phyloP scores from a whole-genome alignment of 2,329 filamentous ascomycete species.

The Ophiostoma himal-ulmi region DNA sequence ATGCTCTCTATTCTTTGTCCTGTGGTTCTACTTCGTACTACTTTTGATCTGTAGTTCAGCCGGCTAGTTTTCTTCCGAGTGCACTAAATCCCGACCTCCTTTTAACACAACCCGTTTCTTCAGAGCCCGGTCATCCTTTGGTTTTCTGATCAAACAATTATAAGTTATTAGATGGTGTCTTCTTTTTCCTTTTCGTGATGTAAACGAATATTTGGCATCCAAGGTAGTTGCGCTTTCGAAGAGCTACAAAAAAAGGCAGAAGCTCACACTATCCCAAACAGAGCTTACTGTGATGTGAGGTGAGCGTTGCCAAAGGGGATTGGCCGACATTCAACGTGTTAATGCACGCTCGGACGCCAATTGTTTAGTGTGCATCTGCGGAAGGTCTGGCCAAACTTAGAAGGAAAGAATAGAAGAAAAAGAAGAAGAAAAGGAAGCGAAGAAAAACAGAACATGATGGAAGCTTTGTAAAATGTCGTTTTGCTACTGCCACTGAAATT shows the following conservation, averaged over 20 bases:
- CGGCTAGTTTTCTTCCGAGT: constrained; percentile 4
- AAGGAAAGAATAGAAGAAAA: constrained; percentile 11
- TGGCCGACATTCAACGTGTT: not conserved
- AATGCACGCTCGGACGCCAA: constrained; percentile 14
- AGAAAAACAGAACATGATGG: constrained; percentile 10
- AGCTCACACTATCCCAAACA: not conserved
- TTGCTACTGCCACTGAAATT: not conserved
- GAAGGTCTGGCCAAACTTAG: not conserved
- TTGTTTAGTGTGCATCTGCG: constrained; percentile 9
- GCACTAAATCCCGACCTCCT: not conserved
- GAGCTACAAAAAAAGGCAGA: too few species aligned
- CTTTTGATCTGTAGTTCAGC: not conserved
- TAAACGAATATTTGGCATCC: not conserved
- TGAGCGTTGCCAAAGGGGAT: not conserved
- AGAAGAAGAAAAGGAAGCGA: not conserved
- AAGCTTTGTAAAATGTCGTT: constrained; percentile 7
- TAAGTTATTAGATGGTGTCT: not conserved
- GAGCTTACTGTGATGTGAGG: not conserved
- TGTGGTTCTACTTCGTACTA: not conserved
- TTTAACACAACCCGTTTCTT: not conserved
- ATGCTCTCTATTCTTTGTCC: not conserved
- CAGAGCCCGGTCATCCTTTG: not conserved
- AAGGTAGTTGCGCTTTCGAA: too few species aligned
- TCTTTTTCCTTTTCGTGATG: not conserved
- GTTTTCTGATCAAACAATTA: not conserved